Evolutionary conservation across 768 basidiomycete species (phyloP).

Genomic region (Phylloporus arenicola): DNA sequence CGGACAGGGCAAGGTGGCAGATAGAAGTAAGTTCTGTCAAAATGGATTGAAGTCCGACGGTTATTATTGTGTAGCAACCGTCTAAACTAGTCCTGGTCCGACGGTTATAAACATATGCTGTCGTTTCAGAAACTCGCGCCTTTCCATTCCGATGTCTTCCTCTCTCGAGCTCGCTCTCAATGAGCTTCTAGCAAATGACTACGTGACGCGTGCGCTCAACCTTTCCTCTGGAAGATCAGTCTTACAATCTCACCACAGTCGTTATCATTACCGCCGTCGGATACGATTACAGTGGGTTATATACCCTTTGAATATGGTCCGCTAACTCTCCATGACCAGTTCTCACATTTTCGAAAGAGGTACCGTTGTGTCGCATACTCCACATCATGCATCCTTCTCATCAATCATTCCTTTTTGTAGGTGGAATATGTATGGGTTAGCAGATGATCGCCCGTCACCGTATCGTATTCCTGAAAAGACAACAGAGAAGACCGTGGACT

Average conservation of each 20-base stretch:
- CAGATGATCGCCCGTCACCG: neutral
- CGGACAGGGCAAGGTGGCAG: too few relatives aligned
- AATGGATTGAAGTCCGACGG: too few relatives aligned
- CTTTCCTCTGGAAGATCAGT: neutral
- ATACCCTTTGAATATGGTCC: neutral
- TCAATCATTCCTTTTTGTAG: neutral
- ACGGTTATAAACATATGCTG: too few relatives aligned
- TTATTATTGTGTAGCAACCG: too few relatives aligned
- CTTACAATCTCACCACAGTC: neutral
- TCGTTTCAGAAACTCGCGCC: too few relatives aligned
- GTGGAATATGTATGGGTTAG: neutral
- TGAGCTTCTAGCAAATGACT: too few relatives aligned
- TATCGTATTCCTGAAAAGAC: neutral
- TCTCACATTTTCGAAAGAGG: conserved; percentile 3
- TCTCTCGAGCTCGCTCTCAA: too few relatives aligned
- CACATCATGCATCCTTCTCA: neutral
- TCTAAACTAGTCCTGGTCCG: too few relatives aligned
- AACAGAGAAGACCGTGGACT: neutral
- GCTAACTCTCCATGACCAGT: neutral
- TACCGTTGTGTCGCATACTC: neutral
- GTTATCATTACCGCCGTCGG: neutral
- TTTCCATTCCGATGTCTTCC: too few relatives aligned
- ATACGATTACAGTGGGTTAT: neutral
- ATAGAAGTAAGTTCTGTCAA: too few relatives aligned
- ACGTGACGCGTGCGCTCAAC: too few relatives aligned